phyloP scores from a whole-genome alignment of 495 filamentous ascomycete genomes.

The Rhypophila decipiens region DNA sequence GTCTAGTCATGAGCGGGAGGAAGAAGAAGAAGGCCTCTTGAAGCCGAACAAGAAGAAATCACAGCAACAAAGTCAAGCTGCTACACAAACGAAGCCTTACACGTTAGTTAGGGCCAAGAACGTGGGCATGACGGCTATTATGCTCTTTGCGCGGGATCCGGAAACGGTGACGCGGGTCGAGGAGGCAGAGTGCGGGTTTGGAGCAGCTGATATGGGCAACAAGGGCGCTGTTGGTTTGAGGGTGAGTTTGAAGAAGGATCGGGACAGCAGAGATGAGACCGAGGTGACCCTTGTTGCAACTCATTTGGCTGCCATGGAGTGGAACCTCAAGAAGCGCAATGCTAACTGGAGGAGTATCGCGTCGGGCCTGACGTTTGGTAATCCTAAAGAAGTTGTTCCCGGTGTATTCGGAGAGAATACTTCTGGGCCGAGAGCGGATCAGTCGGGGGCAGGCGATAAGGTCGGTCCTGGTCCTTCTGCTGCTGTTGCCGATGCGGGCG shows the following conservation, averaged over 20 bases:
- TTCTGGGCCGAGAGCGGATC: conserved; percentile 10
- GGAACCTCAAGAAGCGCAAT: conserved; percentile 64
- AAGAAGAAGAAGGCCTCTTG: not conserved
- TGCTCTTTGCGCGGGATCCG: conserved; percentile 66
- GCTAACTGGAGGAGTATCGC: conserved; percentile 79
- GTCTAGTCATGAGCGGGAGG: not conserved
- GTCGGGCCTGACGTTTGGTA: conserved; percentile 66
- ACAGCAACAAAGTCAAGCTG: not conserved
- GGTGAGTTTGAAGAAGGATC: conserved; percentile 40
- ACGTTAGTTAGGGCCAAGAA: conserved; percentile 52
- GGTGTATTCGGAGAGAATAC: conserved; percentile 11
- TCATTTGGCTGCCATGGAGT: conserved; percentile 85
- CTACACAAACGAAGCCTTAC: conserved; percentile 30
- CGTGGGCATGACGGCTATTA: conserved; percentile 81
- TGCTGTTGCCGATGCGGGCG: not conserved
- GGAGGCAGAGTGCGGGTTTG: conserved; percentile 72
- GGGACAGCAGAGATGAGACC: conserved; percentile 17
- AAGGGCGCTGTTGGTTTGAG: conserved; percentile 85
- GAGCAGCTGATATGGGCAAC: conserved; percentile 81
- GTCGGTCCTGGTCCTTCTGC: not conserved
- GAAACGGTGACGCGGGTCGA: conserved; percentile 53
- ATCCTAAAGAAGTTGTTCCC: conserved; percentile 27
- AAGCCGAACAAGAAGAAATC: not conserved
- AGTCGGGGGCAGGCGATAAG: conserved; percentile 15
- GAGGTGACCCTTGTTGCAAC: conserved; percentile 79